Evolutionary conservation across 805 yeast genomes (phyloP), one percentile per base, ranked within the genome.

Genomic region (Candida hispaniensis): DNA sequence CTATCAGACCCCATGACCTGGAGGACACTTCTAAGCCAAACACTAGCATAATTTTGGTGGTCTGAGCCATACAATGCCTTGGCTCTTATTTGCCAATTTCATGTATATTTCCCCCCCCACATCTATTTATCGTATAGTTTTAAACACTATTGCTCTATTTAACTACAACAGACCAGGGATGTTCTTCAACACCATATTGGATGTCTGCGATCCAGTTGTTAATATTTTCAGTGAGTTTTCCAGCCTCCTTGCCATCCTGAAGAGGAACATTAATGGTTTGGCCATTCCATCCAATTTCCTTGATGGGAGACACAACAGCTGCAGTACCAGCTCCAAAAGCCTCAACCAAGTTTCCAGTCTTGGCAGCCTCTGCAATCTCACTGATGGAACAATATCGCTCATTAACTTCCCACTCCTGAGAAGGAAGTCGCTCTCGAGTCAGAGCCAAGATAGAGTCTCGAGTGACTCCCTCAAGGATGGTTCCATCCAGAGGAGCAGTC

Each of bases 311-410:
- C 28, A 91, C 97, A 52, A 88, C 75, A 26, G 96, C 97, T 42
- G 98, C 97, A 39, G 98, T 88, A 52, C 98, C 98, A 13, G 95
- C 66, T 48, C 97, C 97, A 51, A 88, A 88, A 13, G 94, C 93
- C 67, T 91, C 98, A 6, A 86, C 71, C 49, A 88, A 68, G 54
- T 80, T 78, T 42, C 94, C 94, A 57, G 75, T 72, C 33, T 60
- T 64, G 29, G 94, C 79, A 48, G 73, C 73, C 50, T 79, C 82
- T 33, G 66, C 71, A 40, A 88, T 80, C 63, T 88, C 97, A 44
- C 59, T 54, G 47, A 91, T 85, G 44, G 91, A 69, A 61, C 66
- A 79, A 59, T 75, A 72, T 61, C 97, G 79, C 67, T 88, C 97
- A 50, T 63, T 69, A 42, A 88, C 62, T 17, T 59, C 70, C 96